Conservation (phyloP, 345 rosid species). For the Pugionium dolabratum region DNA sequence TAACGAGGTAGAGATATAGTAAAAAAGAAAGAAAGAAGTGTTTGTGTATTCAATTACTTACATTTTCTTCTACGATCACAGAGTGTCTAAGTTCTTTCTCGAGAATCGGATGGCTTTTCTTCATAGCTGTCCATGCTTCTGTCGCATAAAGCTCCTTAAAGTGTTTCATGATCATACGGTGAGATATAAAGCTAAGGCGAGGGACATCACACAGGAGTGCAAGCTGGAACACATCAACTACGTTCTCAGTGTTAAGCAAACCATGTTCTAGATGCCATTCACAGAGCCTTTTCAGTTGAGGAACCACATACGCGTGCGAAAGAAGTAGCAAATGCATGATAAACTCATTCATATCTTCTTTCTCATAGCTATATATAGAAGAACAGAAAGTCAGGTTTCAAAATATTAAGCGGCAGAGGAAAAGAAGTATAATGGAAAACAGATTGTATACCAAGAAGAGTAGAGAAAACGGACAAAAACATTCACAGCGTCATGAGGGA, state of each 20-base stretch:
- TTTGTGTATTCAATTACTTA: slow-evolving; percentile 31
- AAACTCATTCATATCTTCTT: slow-evolving; percentile 62
- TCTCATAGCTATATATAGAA: slow-evolving; percentile 55
- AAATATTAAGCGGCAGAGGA: neutral
- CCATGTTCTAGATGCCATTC: slow-evolving; percentile 65
- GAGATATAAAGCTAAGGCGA: slow-evolving; percentile 64
- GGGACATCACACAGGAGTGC: slow-evolving; percentile 80
- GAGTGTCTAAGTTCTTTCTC: slow-evolving; percentile 69
- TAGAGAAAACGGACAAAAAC: slow-evolving; percentile 77
- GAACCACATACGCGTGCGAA: slow-evolving; percentile 72
- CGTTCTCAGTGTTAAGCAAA: slow-evolving; percentile 65
- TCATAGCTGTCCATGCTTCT: slow-evolving; percentile 85
- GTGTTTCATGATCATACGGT: slow-evolving; percentile 63
- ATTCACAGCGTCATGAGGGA: slow-evolving; percentile 66
- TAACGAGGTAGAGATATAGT: neutral
- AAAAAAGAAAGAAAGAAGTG: neutral
- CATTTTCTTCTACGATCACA: slow-evolving; percentile 56
- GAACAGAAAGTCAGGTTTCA: slow-evolving; percentile 9
- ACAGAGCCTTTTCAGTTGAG: slow-evolving; percentile 64
- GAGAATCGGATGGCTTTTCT: slow-evolving; percentile 72
- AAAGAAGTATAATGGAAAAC: neutral
- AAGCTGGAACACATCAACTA: slow-evolving; percentile 79
- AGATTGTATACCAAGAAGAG: slow-evolving; percentile 63
- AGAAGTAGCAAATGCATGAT: slow-evolving; percentile 69
- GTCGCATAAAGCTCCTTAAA: slow-evolving; percentile 51